Evolutionary conservation across 345 rosid species (phyloP).

Genomic region (Hibiscus syriacus): DNA sequence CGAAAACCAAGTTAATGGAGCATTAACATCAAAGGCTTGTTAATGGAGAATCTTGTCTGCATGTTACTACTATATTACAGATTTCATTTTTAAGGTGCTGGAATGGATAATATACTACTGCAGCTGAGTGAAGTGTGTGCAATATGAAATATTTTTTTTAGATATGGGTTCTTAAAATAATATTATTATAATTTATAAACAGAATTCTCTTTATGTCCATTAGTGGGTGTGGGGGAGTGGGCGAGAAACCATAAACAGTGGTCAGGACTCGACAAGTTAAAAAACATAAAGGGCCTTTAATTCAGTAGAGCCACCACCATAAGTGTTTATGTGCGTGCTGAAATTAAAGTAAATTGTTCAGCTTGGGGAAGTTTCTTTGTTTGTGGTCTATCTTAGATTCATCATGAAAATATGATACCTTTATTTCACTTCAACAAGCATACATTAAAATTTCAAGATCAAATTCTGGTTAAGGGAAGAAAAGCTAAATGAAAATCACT

Average conservation of each 20-base stretch:
- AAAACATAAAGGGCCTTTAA: not conserved
- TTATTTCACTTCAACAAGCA: not conserved
- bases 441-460: too few species aligned
- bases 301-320: not conserved
- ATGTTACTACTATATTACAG: not conserved
- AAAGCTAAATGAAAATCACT: too few species aligned
- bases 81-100: not conserved
- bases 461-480: not conserved
- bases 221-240: slow-evolving; percentile 3
- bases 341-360: not conserved
- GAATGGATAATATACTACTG: not conserved
- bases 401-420: not conserved
- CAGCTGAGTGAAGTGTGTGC: not conserved
- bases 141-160: not conserved
- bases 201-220: not conserved
- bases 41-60: slow-evolving; percentile 1
- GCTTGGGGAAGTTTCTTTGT: not conserved
- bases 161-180: not conserved
- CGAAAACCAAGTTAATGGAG: not conserved
- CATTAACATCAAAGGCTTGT: not conserved
- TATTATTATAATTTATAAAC: not conserved
- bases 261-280: too few species aligned
- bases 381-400: not conserved
- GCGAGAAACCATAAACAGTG: not conserved
- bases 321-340: not conserved